These are phyloP conservation scores for Pseudoscleropodium purum DNA, from an alignment of 225 moss, liverwort and hornwort genomes.

Conservation along the genomic window DNA sequence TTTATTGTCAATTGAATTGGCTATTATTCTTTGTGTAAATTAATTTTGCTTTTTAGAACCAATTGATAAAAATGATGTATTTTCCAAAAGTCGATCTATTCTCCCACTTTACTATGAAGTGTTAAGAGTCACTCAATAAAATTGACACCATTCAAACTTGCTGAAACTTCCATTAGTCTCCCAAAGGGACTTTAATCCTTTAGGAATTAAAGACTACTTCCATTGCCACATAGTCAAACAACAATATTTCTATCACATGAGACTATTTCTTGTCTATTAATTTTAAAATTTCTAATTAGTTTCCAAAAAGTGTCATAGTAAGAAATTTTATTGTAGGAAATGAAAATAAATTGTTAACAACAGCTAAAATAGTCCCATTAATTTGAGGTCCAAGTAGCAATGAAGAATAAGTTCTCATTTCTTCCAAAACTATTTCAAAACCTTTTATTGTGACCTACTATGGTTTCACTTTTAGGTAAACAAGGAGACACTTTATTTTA, in stretches of 20 bases:
- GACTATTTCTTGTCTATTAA: neutral
- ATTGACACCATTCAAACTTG: neutral
- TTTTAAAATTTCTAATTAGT: neutral
- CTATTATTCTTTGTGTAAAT: neutral
- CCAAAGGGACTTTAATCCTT: rapidly evolving
- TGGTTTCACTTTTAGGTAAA: neutral
- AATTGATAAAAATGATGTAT: neutral
- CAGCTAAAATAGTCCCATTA: neutral
- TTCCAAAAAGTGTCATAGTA: neutral
- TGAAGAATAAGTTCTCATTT: neutral
- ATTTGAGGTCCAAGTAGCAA: neutral
- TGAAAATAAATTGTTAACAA: neutral
- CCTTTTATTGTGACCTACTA: neutral
- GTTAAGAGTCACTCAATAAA: neutral
- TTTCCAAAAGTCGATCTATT: neutral
- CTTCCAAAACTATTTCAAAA: neutral
- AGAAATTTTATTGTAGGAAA: neutral
- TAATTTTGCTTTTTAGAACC: neutral
- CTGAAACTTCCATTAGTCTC: neutral
- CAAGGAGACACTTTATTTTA: neutral
- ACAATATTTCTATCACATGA: neutral
- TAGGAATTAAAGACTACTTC: neutral
- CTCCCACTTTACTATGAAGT: neutral
- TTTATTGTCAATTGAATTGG: rapidly evolving
- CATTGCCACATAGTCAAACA: neutral